phyloP scores from a whole-genome alignment of 345 rosid genomes.

The Dipteronia sinensis region DNA sequence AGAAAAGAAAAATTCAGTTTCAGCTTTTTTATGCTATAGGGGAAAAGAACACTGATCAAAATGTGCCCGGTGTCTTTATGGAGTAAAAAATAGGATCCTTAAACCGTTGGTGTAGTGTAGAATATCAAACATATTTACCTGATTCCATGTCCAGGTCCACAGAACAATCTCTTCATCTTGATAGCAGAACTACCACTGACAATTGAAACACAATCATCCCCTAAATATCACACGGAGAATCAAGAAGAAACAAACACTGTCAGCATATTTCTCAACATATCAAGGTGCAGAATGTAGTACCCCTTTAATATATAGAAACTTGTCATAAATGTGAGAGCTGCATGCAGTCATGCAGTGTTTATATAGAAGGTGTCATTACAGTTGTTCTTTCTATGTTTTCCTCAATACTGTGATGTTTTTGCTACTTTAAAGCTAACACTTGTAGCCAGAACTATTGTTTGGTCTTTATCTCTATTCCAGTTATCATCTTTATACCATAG shows the following conservation, averaged over 20 bases:
- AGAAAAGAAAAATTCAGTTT: conserved; percentile 7
- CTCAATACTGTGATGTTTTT: background rate
- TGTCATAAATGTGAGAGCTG: background rate
- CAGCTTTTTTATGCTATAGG: background rate
- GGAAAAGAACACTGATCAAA: background rate
- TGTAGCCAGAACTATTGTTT: background rate
- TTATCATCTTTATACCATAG: background rate
- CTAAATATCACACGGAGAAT: conserved; percentile 42
- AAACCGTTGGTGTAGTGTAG: background rate
- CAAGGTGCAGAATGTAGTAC: background rate
- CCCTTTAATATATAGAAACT: background rate
- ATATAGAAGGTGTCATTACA: conserved; percentile 2
- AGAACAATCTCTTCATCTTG: conserved; percentile 81
- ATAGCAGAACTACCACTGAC: conserved; percentile 77
- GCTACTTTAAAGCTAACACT: background rate
- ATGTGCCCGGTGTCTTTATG: background rate
- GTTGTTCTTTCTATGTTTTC: background rate
- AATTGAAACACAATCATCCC: conserved; percentile 94
- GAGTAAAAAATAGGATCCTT: conserved; percentile 1
- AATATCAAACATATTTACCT: conserved; percentile 47
- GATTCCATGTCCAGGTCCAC: conserved; percentile 99
- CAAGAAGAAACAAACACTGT: conserved; percentile 14
- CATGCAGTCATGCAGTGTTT: background rate
- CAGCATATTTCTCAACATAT: background rate
- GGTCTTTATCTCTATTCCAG: background rate